phyloP scores from a whole-genome alignment of 805 yeast species.

The Sugiyamaella chiloensis region DNA sequence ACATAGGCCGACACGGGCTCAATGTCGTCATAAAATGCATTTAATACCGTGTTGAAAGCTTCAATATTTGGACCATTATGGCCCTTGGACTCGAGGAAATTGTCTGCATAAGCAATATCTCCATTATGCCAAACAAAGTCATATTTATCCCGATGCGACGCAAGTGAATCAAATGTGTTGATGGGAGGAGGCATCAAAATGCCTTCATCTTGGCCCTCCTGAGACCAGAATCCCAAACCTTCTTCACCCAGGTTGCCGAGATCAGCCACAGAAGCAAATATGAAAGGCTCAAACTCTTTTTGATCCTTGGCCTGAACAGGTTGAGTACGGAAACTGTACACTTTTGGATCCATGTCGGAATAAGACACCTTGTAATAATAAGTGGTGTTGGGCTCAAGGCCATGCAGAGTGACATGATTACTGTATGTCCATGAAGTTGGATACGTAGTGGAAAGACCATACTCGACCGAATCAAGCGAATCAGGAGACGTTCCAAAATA shows the following conservation, averaged over 20 bases:
- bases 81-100: constrained; percentile 28
- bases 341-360: constrained; percentile 10
- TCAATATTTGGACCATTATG: constrained; percentile 17
- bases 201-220: constrained; percentile 9
- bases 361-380: constrained; percentile 30
- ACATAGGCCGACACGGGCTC: constrained; percentile 21
- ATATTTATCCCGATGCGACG: constrained; percentile 19
- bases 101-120: constrained; percentile 34
- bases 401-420: constrained; percentile 29
- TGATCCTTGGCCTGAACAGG: constrained; percentile 11
- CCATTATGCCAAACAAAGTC: constrained; percentile 31
- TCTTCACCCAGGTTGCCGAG: constrained; percentile 13
- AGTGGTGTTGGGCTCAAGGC: constrained; percentile 28
- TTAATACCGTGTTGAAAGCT: constrained; percentile 25
- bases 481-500: constrained; percentile 24
- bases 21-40: constrained; percentile 25
- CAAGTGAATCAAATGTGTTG: constrained; percentile 24
- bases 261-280: constrained; percentile 21
- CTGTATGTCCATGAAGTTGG: constrained; percentile 26
- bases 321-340: constrained; percentile 21
- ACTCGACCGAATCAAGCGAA: constrained; percentile 11
- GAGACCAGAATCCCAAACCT: constrained; percentile 13
- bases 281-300: constrained; percentile 12
- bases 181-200: constrained; percentile 9
- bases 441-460: constrained; percentile 23